Evolutionary conservation across 2,329 filamentous ascomycete species (phyloP), one percentile per base, ranked within the genome.

Genomic region (Botrytis byssoidea): DNA sequence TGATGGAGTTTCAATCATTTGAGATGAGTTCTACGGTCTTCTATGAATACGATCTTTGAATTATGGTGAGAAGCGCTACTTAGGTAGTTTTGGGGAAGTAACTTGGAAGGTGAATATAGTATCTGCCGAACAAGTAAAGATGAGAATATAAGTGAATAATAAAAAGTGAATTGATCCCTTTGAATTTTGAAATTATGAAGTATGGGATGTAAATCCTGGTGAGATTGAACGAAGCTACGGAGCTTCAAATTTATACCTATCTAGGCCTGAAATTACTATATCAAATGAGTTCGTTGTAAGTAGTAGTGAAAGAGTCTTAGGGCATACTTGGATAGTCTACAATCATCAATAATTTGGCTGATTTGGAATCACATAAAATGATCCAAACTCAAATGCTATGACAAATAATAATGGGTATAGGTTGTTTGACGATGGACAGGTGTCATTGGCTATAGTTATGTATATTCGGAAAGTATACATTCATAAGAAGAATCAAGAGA

Each of bases 151-250:
- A 1, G 6, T 42, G 48, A 40, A 57, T 35, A 12, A 40, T 55
- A 9, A 9, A 14, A 57, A n/a, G 16, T 68, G 48, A 57, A 42
- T 40, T 40, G 35, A 2, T 32, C 5, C 42, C 0, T 7, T 55
- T 55, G 48, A 55, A 57, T 16, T 14, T 42, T 6, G 32, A 12
- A n/a, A 7, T 0, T 16, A 22, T 18, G 3, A 7, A 6, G 1
- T 29, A 2, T 0, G 25, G 6, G 9, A 12, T 6, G 1, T 68
- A 3, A 25, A 14, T 8, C 14, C 16, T 57, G 2, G 29, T 22
- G 2, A 1, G 16, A 16, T 55, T 5, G 9, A 22, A 29, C 1
- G 0, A 22, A 2, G 0, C 29, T 4, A 4, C 4, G 0, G 2
- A 18, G 16, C 0, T 32, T 32, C 12, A 2, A 16, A 25, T 32